Evolutionary conservation across 257 asterid genomes (phyloP), one percentile per base, ranked within the genome.

Genomic region (Coffea eugenioides): DNA sequence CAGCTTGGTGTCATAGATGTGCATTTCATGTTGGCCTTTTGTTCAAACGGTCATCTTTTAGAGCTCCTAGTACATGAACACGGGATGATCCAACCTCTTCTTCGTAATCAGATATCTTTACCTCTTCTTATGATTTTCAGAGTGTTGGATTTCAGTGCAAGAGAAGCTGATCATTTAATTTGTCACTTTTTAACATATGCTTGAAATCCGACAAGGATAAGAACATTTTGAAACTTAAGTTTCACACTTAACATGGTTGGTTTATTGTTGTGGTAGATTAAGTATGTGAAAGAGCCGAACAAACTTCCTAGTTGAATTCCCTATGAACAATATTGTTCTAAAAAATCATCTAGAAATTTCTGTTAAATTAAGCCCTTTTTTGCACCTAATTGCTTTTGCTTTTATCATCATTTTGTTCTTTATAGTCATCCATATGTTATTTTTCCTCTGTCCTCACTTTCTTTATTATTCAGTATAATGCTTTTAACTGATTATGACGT

Each of bases 401-500:
- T 71, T 71, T 71, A 0, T 71, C 9, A 9, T 71, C 39, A 4
- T 45, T 39, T n/a, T 61, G 34, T 13, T n/a, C 34, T 21, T 61
- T 21, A 21, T 46, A 75, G 25, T 59, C 76, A 69, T 45, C 39
- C 34, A 57, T 5, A 43, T 8, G 21, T 49, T 23, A 45, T 52
- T 36, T 69, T 27, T 75, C 61, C 46, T 62, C 13, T 61, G 45
- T 59, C 52, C 67, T 59, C 16, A 46, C 51, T 69, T 34, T 49
- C 75, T 77, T 31, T 77, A 57, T 41, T 14, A 36, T 20, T 36
- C 56, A 65, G 4, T 51, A 25, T 27, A 67, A 61, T 25, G 34
- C n/a, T 74, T 74, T 27, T 18, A 76, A 43, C 59, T 68, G 34
- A 48, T 70, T 65, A 67, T 31, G 51, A 36, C 75, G 43, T 41